These are phyloP conservation scores for Triticum timopheevii DNA, from an alignment of 176 grass and related monocot species.

Conservation along the genomic window DNA sequence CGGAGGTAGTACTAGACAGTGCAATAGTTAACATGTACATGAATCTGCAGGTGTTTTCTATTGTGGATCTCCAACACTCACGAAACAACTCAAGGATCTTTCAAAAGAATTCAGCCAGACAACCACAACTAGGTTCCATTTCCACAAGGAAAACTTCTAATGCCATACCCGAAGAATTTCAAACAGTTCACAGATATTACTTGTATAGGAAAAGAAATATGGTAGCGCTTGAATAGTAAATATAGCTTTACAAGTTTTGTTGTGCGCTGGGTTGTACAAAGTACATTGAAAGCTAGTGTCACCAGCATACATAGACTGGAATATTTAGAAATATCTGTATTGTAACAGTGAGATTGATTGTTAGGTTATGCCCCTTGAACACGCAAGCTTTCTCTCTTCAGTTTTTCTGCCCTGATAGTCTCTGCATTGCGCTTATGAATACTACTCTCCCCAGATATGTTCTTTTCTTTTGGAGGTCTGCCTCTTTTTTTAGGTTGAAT, in stretches of 20 bases:
- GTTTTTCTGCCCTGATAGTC: constrained; percentile 59
- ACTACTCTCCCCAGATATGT: constrained; percentile 19
- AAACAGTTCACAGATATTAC: constrained; percentile 38
- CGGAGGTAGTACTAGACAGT: background rate
- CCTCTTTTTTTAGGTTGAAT: constrained; percentile 49
- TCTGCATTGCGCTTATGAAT: constrained; percentile 23
- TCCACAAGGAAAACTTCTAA: constrained; percentile 99
- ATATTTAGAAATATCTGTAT: constrained; percentile 33
- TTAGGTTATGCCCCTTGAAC: constrained; percentile 24
- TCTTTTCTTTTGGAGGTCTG: constrained; percentile 44
- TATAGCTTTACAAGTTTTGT: constrained; percentile 52
- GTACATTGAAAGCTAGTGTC: constrained; percentile 42
- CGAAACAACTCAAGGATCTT: constrained; percentile 80
- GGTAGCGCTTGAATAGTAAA: constrained; percentile 45
- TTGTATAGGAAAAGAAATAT: constrained; percentile 55
- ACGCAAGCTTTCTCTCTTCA: constrained; percentile 56
- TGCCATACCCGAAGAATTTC: constrained; percentile 20
- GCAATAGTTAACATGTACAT: constrained; percentile 19
- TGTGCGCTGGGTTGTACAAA: constrained; percentile 51
- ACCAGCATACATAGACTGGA: constrained; percentile 43
- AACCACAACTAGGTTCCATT: constrained; percentile 91
- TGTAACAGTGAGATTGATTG: constrained; percentile 31
- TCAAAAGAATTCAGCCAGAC: constrained; percentile 91
- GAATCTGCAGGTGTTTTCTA: constrained; percentile 91
- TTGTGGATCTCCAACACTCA: constrained; percentile 77